These are phyloP conservation scores for Lichtheimia corymbifera DNA, from an alignment of 371 early-diverging fungal species.

Conservation along the genomic window DNA sequence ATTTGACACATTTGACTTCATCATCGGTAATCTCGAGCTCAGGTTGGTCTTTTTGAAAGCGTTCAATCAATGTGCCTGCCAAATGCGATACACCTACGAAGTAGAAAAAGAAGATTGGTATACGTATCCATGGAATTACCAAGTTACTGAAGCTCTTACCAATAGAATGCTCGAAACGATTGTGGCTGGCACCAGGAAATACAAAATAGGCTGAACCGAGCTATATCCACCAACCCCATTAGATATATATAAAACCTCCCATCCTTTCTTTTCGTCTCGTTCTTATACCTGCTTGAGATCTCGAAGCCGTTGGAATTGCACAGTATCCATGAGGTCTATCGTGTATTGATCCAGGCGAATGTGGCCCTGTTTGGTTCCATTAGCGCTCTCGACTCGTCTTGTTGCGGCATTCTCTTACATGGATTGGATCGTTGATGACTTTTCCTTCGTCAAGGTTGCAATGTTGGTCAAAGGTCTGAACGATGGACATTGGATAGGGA, in stretches of 20 bases:
- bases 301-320: slow-evolving; percentile 89
- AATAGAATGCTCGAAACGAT: slow-evolving; percentile 87
- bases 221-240: slow-evolving; percentile 15
- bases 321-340: slow-evolving; percentile 87
- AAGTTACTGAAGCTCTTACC: slow-evolving; percentile 45
- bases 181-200: slow-evolving; percentile 93
- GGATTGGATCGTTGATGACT: slow-evolving; percentile 71
- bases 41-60: slow-evolving; percentile 75
- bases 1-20: slow-evolving; percentile 83
- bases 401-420: slow-evolving; percentile 31
- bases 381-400: too few relatives aligned
- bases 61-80: slow-evolving; percentile 72
- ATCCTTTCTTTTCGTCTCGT: background rate
- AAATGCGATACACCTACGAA: slow-evolving; percentile 77
- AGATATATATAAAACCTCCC: background rate
- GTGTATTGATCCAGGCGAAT: slow-evolving; percentile 70
- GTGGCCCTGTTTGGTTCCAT: slow-evolving; percentile 54
- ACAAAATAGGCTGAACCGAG: slow-evolving; percentile 78
- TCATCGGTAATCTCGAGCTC: slow-evolving; percentile 75
- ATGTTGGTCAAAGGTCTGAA: background rate
- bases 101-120: background rate
- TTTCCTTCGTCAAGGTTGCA: slow-evolving; percentile 38
- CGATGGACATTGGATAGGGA: background rate
- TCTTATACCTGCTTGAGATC: slow-evolving; percentile 83
- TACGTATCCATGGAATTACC: background rate